Evolutionary conservation across 1,139 yeast genomes (phyloP).

Genomic region (Torulaspora pretoriensis): DNA sequence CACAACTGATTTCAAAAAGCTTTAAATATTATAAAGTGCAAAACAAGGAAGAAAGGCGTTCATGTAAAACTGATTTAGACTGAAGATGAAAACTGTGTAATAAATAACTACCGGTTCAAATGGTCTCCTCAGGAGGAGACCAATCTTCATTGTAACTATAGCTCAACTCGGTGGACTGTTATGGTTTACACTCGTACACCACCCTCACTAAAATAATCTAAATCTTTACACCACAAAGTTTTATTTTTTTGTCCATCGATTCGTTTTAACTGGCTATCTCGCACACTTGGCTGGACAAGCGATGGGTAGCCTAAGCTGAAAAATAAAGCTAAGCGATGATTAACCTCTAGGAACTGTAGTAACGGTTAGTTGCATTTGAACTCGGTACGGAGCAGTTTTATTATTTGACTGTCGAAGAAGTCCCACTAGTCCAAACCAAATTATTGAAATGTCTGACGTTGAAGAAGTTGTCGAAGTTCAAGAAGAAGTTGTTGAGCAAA

Average conservation of each 20-base stretch:
- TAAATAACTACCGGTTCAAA: neutral
- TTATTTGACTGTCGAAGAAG: constrained; percentile 76
- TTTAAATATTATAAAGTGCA: neutral
- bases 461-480: constrained; percentile 70
- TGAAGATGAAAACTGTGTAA: neutral
- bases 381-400: constrained; percentile 64
- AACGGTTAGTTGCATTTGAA: constrained; percentile 1
- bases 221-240: neutral
- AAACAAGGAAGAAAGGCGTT: neutral
- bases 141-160: neutral
- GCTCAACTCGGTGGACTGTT: neutral
- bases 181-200: neutral
- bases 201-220: too few species aligned
- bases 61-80: neutral
- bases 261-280: neutral
- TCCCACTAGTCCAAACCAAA: constrained; percentile 41
- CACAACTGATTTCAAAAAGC: too few species aligned
- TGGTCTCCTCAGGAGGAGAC: constrained; percentile 4
- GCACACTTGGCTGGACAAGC: neutral
- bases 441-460: constrained; percentile 64
- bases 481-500: constrained; percentile 81
- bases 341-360: neutral
- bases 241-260: neutral
- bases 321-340: neutral
- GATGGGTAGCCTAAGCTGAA: neutral